These are phyloP conservation scores for Neurospora discreta DNA, from an alignment of 495 filamentous ascomycete genomes.

Conservation along the genomic window DNA sequence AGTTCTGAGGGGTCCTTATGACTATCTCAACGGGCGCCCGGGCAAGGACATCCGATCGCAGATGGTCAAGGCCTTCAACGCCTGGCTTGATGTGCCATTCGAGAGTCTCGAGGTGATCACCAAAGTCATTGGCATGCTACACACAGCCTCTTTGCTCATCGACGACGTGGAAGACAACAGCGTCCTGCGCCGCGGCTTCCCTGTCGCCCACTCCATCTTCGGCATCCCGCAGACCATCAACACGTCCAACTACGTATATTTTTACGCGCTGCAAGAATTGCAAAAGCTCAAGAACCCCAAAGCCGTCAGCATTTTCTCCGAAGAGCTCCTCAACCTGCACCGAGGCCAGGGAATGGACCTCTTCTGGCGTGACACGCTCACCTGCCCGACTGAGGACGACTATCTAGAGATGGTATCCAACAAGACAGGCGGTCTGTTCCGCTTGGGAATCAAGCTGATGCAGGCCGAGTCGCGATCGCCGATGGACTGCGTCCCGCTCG, in stretches of 20 bases:
- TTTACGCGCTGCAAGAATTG: constrained; percentile 73
- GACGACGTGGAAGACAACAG: constrained; percentile 89
- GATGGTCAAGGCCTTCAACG: constrained; percentile 82
- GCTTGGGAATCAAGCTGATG: constrained; percentile 91
- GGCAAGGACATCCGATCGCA: constrained; percentile 86
- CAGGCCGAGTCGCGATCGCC: constrained; percentile 64
- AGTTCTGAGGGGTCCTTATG: constrained; percentile 75
- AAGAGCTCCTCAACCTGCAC: constrained; percentile 89
- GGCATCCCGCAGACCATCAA: constrained; percentile 96
- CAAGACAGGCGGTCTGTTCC: constrained; percentile 94
- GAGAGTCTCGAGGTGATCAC: constrained; percentile 73
- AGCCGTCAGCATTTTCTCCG: constrained; percentile 67
- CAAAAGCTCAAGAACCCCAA: constrained; percentile 61
- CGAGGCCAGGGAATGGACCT: constrained; percentile 96
- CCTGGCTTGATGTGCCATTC: constrained; percentile 74
- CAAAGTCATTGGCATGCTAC: constrained; percentile 82
- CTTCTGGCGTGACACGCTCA: constrained; percentile 91
- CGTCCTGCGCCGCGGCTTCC: constrained; percentile 71
- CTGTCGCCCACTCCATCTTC: constrained; percentile 91
- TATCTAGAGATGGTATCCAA: constrained; percentile 98
- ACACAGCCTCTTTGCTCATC: constrained; percentile 84
- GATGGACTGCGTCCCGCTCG: constrained; percentile 71
- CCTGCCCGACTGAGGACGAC: constrained; percentile 87
- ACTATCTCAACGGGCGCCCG: constrained; percentile 75
- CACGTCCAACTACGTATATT: constrained; percentile 94